These are phyloP conservation scores for Aurifilum marmelostoma DNA, from an alignment of 2,329 filamentous ascomycete species.

Conservation along the genomic window DNA sequence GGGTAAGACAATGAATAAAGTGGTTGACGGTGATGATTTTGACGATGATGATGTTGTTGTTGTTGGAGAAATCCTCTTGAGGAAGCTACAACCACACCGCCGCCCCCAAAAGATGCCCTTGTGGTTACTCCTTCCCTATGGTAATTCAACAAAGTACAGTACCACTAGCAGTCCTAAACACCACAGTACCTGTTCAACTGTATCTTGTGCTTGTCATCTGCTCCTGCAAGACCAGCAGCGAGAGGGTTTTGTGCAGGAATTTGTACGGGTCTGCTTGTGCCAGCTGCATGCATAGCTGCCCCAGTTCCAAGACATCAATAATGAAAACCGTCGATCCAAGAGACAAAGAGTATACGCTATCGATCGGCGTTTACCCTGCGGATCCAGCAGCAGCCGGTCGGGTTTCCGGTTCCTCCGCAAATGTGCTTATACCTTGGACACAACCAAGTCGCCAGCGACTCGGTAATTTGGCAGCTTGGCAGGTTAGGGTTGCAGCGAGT, in stretches of 20 bases:
- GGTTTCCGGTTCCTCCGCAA: constrained; percentile 9
- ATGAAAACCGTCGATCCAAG: not conserved
- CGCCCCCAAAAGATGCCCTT: no score
- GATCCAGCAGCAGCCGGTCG: constrained; percentile 5
- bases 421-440: not conserved
- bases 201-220: no score
- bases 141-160: no score
- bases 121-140: not conserved
- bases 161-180: not conserved
- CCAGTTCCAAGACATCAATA: not conserved
- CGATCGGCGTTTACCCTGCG: constrained; percentile 8
- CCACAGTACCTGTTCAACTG: no score
- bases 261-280: not conserved
- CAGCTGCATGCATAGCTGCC: not conserved
- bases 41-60: not conserved
- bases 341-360: not conserved
- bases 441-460: no score
- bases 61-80: not conserved
- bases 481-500: no score
- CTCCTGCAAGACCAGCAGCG: not conserved
- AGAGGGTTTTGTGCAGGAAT: not conserved
- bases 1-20: no score
- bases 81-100: no score
- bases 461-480: no score
- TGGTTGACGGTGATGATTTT: not conserved